Evolutionary conservation across 345 rosid genomes (phyloP), one percentile per base, ranked within the genome.

Genomic region (Aethionema arabicum): DNA sequence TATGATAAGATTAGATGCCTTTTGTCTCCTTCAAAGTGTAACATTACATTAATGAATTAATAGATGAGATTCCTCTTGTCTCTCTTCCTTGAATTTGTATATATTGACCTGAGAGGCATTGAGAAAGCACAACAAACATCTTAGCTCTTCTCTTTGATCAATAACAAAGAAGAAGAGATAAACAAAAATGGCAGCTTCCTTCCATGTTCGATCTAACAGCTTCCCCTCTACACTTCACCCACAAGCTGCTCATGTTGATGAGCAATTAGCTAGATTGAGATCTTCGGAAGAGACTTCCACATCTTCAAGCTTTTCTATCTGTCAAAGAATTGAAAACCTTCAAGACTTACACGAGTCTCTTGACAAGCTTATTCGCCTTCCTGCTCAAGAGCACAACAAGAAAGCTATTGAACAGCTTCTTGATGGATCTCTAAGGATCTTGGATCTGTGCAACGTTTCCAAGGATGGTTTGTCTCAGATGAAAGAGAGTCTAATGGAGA

Each of bases 401-500:
- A 53, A 47, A 15, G 14, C 6, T 6, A 67, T 71, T 0, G 68
- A 69, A 31, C 75, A 72, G 45, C 44, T 69, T 41, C 61, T 80
- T 56, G 68, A 76, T 42, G 72, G 73, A 37, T 74, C 83, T 16
- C 72, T 76, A 0, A 41, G 21, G 52, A 51, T 78, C 38, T 57
- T 75, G 56, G 80, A 75, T 4, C 41, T 70, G 14, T 77, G 75
- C 43, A 59, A 56, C 53, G 57, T 52, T 11, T 40, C 70, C 29
- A 68, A 69, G 43, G 77, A 73, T 74, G 75, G 61, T 36, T 59
- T 81, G 61, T 35, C 55, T n/a, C 75, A 64, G 55, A 63, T 63
- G 51, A 75, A 70, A 44, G 71, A 68, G 14, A 12, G 69, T 32
- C 10, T 44, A 8, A 66, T 60, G 5, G 72, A 74, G 32, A 59